Conservation (phyloP, 1,139 yeast species). For the Pichia terricola region DNA sequence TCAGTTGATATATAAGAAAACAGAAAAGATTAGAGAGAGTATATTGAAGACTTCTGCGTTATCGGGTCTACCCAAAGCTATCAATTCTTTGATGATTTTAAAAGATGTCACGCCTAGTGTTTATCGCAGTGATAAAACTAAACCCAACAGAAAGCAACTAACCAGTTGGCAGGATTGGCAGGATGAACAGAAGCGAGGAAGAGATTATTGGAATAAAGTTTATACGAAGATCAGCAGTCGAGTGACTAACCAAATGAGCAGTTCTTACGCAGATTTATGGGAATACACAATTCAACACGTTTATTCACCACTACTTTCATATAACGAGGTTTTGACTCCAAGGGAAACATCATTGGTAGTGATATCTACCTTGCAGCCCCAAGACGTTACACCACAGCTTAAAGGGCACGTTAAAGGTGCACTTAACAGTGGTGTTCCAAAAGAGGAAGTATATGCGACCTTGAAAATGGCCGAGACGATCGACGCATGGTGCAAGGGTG, state of each 20-base stretch:
- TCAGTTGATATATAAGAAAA: slow-evolving; percentile 24
- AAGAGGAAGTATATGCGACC: slow-evolving; percentile 46
- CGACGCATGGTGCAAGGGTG: slow-evolving; percentile 39
- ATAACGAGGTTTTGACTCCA: slow-evolving; percentile 50
- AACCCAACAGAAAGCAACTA: slow-evolving; percentile 10
- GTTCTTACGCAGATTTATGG: slow-evolving; percentile 83
- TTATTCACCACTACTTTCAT: slow-evolving; percentile 70
- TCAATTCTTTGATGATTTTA: slow-evolving; percentile 63
- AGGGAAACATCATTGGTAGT: slow-evolving; percentile 72
- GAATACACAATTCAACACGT: slow-evolving; percentile 62
- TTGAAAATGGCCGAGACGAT: too few relatives aligned
- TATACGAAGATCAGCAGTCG: slow-evolving; percentile 67
- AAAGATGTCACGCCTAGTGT: slow-evolving; percentile 55
- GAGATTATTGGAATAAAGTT: slow-evolving; percentile 63
- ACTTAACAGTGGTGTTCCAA: slow-evolving; percentile 62
- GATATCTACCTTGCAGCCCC: slow-evolving; percentile 77
- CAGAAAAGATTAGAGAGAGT: slow-evolving; percentile 64
- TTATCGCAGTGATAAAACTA: slow-evolving; percentile 21
- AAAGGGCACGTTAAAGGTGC: slow-evolving; percentile 90
- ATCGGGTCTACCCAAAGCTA: slow-evolving; percentile 76
- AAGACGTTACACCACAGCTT: slow-evolving; percentile 88
- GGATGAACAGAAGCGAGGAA: slow-evolving; percentile 38
- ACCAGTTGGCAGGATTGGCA: slow-evolving; percentile 11
- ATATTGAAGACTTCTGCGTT: slow-evolving; percentile 69
- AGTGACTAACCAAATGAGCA: slow-evolving; percentile 55